Evolutionary conservation across 129 eudicot genomes (phyloP).

Genomic region (Centaurea solstitialis): DNA sequence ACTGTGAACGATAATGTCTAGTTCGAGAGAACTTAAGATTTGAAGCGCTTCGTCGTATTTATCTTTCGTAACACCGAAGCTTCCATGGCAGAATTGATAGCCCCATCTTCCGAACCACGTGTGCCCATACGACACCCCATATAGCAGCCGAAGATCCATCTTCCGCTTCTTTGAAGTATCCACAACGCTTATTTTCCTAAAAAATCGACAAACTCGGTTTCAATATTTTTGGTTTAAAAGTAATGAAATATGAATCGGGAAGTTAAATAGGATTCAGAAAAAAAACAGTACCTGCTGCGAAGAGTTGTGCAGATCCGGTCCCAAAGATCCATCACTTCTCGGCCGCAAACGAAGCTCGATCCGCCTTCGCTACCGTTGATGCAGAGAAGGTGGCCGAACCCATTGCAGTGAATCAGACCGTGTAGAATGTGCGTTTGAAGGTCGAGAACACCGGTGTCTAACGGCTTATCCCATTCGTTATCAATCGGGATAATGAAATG

Average conservation of each 20-base stretch:
- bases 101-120: conserved; percentile 90
- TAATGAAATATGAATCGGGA: background rate
- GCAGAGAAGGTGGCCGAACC: conserved; percentile 82
- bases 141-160: conserved; percentile 81
- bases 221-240: conserved; percentile 3
- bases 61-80: conserved; percentile 60
- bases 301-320: conserved; percentile 86
- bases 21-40: conserved; percentile 45
- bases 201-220: conserved; percentile 10
- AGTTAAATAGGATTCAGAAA: background rate
- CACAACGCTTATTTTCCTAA: conserved; percentile 71
- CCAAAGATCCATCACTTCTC: conserved; percentile 96
- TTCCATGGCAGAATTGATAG: conserved; percentile 60
- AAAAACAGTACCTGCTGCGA: conserved; percentile 52
- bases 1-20: conserved; percentile 38
- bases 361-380: conserved; percentile 94
- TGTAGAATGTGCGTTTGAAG: conserved; percentile 81
- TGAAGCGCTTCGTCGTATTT: conserved; percentile 55
- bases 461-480: conserved; percentile 72
- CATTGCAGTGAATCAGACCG: conserved; percentile 86
- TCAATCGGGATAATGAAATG: conserved; percentile 81
- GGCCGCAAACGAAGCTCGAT: conserved; percentile 59
- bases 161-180: conserved; percentile 65
- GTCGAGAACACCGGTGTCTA: conserved; percentile 54
- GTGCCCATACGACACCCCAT: conserved; percentile 69